These are phyloP conservation scores for Sutorius eximius DNA, from an alignment of 1,284 basidiomycete genomes.

Conservation along the genomic window DNA sequence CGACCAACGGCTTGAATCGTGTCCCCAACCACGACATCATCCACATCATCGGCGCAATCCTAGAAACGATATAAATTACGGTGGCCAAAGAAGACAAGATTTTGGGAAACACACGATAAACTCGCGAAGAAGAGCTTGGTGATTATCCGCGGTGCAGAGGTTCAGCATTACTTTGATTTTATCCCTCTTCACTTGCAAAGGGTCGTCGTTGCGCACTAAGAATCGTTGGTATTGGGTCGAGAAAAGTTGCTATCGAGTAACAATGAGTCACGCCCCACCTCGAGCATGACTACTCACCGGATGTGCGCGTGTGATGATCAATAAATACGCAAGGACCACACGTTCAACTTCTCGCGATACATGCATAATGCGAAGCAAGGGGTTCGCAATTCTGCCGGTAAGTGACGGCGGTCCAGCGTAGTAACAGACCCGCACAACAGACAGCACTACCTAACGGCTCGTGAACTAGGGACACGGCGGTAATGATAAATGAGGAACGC, in stretches of 20 bases:
- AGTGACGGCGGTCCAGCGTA: constrained; percentile 66
- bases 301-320: constrained; percentile 57
- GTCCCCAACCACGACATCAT: constrained; percentile 68
- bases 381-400: constrained; percentile 56
- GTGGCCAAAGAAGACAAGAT: background rate
- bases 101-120: constrained; percentile 63
- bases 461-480: background rate
- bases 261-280: constrained; percentile 3
- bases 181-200: constrained; percentile 60
- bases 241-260: constrained; percentile 53
- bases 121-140: constrained; percentile 71
- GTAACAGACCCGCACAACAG: constrained; percentile 70
- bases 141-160: constrained; percentile 66
- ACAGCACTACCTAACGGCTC: constrained; percentile 69
- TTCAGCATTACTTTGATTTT: constrained; percentile 75
- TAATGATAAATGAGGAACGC: constrained; percentile 22
- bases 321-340: constrained; percentile 70
- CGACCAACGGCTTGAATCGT: constrained; percentile 78
- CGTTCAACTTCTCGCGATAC: constrained; percentile 68
- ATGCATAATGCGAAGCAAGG: constrained; percentile 68
- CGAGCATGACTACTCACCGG: constrained; percentile 50
- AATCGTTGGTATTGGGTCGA: constrained; percentile 63
- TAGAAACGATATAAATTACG: constrained; percentile 31
- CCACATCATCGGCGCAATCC: constrained; percentile 76
- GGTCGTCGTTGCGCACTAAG: constrained; percentile 68